A percentile compares a stretch with the other conserved stretches of the same genome.
Evolutionary conservation across 805 yeast species (phyloP).

Genomic region (Pichia californica): DNA sequence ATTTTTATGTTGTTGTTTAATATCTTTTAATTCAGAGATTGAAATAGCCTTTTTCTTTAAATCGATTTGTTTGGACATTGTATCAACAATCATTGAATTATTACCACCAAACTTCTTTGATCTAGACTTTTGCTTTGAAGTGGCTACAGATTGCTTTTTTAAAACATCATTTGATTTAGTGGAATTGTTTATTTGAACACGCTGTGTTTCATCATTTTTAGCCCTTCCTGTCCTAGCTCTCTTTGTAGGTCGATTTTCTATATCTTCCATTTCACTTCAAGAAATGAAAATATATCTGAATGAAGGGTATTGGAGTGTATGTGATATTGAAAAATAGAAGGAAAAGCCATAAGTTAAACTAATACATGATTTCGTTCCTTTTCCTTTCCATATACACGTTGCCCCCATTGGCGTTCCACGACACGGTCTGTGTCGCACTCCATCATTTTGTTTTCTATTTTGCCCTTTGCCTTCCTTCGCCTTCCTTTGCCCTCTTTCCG

Average conservation of each 20-base stretch:
- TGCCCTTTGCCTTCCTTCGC: too few species aligned
- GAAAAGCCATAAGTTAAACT: too few species aligned
- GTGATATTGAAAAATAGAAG: too few species aligned
- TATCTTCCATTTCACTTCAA: conserved; percentile 2
- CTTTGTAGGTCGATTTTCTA: neutral
- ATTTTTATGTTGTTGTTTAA: conserved; percentile 1
- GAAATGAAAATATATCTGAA: neutral
- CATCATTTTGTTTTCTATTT: too few species aligned
- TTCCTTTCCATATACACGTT: too few species aligned
- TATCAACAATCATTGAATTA: conserved; percentile 1
- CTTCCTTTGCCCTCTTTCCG: too few species aligned
- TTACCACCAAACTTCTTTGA: neutral
- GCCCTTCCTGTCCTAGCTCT: neutral
- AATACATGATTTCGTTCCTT: too few species aligned
- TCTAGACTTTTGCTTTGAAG: neutral
- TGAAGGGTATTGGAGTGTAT: too few species aligned
- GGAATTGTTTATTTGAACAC: neutral
- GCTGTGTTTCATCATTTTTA: too few species aligned
- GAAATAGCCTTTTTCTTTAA: conserved; percentile 6
- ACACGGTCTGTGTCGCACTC: too few species aligned
- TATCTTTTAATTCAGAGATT: neutral
- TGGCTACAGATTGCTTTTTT: neutral
- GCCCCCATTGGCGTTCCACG: too few species aligned
- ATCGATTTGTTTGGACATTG: neutral
- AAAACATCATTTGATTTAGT: neutral